Evolutionary conservation across 805 yeast species (phyloP), one percentile per base, ranked within the genome.

Genomic region (Hanseniaspora valbyensis): DNA sequence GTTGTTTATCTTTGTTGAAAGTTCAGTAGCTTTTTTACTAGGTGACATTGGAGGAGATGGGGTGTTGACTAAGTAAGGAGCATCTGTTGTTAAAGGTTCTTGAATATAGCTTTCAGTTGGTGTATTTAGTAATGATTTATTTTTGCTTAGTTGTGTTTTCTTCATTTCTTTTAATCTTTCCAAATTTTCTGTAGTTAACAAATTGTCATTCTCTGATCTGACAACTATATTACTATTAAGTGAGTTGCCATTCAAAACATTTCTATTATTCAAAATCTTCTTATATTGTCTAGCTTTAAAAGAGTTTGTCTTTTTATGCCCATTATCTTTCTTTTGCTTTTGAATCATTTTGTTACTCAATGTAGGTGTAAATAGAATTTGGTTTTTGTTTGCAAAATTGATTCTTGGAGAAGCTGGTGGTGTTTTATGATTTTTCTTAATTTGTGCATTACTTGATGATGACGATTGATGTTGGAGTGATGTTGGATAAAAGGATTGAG

Each of bases 231-330:
- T 50, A 25, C 21, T 39, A 19, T 40, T 30, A 25, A 51, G 26
- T 2, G 65, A 59, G 34, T 57, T 58, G 30, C 49, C 49, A 21
- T 61, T 59, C n/a, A 64, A 50, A 7, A 62, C 44, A 45, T 63
- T 64, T 50, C 69, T 58, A 43, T 59, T 57, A 30, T 58, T 59
- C 32, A 65, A 53, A 42, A 65, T 50, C 32, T 60, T 60, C 43
- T 64, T 65, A 46, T 64, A 42, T 54, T 64, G 64, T 49, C 64
- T 53, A 2, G 68, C 68, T 54, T 64, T 65, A 49, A 64, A 65
- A 44, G 67, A 63, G 51, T 64, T 64, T 2, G 66, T 62, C 49
- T 65, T 65, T 52, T 60, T 64, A 51, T 65, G 69, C 26, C 43
- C 24, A 16, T 34, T 13, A 25, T 28, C 37, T 51, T 42, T 43